phyloP scores from a whole-genome alignment of 1,284 basidiomycete genomes.

The Fistulinella cinereoalba region DNA sequence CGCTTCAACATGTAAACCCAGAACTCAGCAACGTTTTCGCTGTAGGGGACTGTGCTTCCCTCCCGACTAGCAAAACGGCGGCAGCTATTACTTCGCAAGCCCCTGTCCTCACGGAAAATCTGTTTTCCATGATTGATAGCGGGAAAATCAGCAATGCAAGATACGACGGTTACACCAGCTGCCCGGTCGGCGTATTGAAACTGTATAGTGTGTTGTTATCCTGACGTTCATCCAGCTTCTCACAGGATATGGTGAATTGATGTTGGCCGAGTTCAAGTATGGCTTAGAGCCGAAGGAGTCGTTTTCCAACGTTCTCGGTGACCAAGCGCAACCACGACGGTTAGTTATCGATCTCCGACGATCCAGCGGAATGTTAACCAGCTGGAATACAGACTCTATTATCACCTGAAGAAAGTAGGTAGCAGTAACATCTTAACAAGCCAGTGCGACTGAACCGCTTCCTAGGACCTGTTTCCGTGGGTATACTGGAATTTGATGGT shows the following conservation, averaged over 20 bases:
- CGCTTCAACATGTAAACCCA: conserved; percentile 80
- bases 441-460: not conserved
- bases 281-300: conserved; percentile 84
- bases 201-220: not conserved
- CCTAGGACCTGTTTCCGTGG: conserved; percentile 80
- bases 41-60: conserved; percentile 85
- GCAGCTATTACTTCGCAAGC: conserved; percentile 92
- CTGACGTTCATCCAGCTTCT: conserved; percentile 52
- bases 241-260: conserved; percentile 82
- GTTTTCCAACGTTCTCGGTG: conserved; percentile 62
- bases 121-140: conserved; percentile 71
- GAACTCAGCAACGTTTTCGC: conserved; percentile 84
- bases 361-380: conserved; percentile 6
- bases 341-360: conserved; percentile 25
- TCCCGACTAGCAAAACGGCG: conserved; percentile 95
- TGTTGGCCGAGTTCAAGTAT: conserved; percentile 92
- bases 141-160: conserved; percentile 64
- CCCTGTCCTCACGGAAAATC: conserved; percentile 90
- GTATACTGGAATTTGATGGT: conserved; percentile 88
- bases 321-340: conserved; percentile 71
- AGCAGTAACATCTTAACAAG: not conserved
- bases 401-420: conserved; percentile 86
- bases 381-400: conserved; percentile 61
- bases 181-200: conserved; percentile 54
- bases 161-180: conserved; percentile 86